These are phyloP conservation scores for Mucor sp. DNA, from an alignment of 371 early-diverging fungal species.

Conservation along the genomic window DNA sequence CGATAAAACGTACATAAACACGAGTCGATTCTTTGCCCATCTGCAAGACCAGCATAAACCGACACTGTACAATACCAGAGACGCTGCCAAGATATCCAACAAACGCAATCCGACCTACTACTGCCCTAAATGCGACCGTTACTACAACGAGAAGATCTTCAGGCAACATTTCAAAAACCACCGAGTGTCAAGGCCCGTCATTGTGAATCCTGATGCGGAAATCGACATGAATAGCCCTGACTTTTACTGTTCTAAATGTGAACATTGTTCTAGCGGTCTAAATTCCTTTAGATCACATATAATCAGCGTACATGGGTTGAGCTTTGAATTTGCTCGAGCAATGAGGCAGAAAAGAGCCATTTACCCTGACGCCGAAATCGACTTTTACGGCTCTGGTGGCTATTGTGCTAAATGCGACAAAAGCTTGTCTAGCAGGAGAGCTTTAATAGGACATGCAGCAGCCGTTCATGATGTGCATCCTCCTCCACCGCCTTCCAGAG, in stretches of 20 bases:
- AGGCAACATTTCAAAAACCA: no score
- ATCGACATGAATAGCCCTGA: not conserved
- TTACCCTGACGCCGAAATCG: not conserved
- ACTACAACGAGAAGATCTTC: no score
- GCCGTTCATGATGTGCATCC: not conserved
- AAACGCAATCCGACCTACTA: no score
- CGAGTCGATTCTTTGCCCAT: no score
- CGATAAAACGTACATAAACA: no score
- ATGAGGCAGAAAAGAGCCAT: no score
- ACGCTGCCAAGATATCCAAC: no score
- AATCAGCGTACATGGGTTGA: not conserved
- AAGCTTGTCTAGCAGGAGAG: not conserved
- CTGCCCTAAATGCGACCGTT: no score
- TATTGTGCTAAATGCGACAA: not conserved
- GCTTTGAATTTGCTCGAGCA: no score
- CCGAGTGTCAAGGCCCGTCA: no score
- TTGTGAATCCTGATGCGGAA: not conserved
- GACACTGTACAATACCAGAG: no score
- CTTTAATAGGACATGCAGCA: not conserved
- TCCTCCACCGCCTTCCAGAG: not conserved
- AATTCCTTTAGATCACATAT: not conserved
- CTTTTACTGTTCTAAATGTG: not conserved
- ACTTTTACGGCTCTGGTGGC: not conserved
- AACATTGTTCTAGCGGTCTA: not conserved
- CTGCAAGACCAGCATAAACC: no score